Evolutionary conservation across 306 rosid genomes (phyloP).

Genomic region (Arachis stenosperma): DNA sequence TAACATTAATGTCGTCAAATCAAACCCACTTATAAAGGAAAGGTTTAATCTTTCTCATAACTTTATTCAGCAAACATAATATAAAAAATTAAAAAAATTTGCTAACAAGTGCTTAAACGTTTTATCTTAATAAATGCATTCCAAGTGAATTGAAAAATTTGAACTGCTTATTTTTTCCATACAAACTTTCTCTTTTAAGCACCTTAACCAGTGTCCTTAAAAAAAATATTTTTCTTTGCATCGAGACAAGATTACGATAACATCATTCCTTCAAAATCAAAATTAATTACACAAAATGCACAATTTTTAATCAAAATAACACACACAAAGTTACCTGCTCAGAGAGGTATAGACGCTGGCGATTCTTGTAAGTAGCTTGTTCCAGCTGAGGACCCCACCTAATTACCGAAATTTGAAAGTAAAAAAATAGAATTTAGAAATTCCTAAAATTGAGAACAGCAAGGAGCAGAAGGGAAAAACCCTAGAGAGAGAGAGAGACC

Average conservation of each 20-base stretch:
- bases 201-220: too few species aligned
- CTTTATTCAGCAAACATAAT: too few species aligned
- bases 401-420: not conserved
- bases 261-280: not conserved
- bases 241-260: not conserved
- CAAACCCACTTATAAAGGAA: not conserved
- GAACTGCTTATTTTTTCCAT: too few species aligned
- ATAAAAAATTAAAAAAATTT: too few species aligned
- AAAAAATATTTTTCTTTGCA: too few species aligned
- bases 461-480: not conserved
- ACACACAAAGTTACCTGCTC: conserved; percentile 61
- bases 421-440: not conserved
- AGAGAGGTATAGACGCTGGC: conserved; percentile 93
- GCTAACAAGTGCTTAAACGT: too few species aligned
- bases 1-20: not conserved
- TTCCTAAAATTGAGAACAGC: not conserved
- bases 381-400: conserved; percentile 99
- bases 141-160: too few species aligned
- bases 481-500: conserved; percentile 49
- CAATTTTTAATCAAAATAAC: not conserved
- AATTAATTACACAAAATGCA: not conserved
- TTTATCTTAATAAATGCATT: too few species aligned
- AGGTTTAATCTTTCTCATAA: not conserved
- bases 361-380: conserved; percentile 95
- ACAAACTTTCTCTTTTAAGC: too few species aligned